Conservation (phyloP, 345 rosid genomes). For the Populus euphratica region DNA sequence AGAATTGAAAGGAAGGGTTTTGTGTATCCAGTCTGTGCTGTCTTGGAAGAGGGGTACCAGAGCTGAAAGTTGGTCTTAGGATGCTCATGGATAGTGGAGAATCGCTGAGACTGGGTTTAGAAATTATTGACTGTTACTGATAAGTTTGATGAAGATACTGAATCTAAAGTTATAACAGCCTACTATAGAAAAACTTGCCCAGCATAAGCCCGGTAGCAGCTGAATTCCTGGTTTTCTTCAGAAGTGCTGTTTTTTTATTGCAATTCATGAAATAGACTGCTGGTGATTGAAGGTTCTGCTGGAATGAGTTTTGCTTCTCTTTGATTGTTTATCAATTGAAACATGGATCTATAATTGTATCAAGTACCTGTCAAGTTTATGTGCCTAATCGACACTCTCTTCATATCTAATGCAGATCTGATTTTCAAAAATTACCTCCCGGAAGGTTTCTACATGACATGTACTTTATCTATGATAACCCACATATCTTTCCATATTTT, state of each 20-base stretch:
- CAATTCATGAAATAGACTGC: not conserved
- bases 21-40: conserved; percentile 70
- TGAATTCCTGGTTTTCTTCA: not conserved
- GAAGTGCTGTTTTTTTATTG: not conserved
- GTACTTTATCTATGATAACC: not conserved
- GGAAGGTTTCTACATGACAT: not conserved
- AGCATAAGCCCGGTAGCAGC: not conserved
- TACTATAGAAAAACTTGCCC: not conserved
- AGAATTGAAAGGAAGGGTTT: conserved; percentile 66
- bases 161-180: not conserved
- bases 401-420: not conserved
- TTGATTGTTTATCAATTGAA: not conserved
- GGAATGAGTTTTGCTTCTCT: not conserved
- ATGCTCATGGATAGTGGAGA: conserved; percentile 51
- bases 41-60: conserved; percentile 73
- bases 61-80: conserved; percentile 74
- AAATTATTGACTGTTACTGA: conserved; percentile 39
- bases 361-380: not conserved
- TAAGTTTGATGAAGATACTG: not conserved
- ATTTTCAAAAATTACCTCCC: not conserved
- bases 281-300: not conserved
- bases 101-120: conserved; percentile 40
- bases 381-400: not conserved
- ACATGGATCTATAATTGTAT: not conserved
- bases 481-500: not conserved